Evolutionary conservation across 257 asterid genomes (phyloP), one percentile per base, ranked within the genome.

Genomic region (Anisodus acutangulus): DNA sequence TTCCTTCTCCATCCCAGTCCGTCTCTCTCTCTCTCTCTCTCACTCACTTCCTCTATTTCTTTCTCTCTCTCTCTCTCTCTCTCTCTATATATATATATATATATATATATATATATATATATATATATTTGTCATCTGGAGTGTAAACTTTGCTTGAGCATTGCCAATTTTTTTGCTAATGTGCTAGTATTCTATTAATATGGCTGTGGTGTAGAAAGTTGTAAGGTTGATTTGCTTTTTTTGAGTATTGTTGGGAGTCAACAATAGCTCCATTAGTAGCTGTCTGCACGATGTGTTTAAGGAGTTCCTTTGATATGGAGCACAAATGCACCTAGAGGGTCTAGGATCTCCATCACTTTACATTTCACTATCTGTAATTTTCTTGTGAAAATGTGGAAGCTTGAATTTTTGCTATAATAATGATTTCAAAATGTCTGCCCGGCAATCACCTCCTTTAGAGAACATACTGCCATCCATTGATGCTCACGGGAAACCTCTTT

Each of bases 201-300:
- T 72, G 80, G 19, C 80, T 72, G 47, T 47, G 59, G 60, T 19
- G 80, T 72, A 72, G 60, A 76, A 51, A 76, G 19, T 76, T 78
- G 35, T 17, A 4, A 43, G 37, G 79, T 53, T 49, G 26, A 26
- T 51, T 12, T 3, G 5, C 63, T 51, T 11, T 49, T 72, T 49
- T 9, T 4, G 16, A 49, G 43, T 47, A 19, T 12, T 11, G 19
- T 22, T 49, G 63, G 81, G 47, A 76, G 81, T 51, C 22, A 7
- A 26, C 10, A 22, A 7, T 49, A 22, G 13, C 13, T 51, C 22
- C 63, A 76, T 22, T 76, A 19, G 45, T 37, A 22, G 49, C 41
- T 74, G 17, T 31, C 35, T 71, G 35, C 26, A 26, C 37, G 5
- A 16, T 47, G 17, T 19, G 60, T 19, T 51, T 49, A 51, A 49